Conservation (phyloP, 306 rosid genomes). For the Cercis canadensis region DNA sequence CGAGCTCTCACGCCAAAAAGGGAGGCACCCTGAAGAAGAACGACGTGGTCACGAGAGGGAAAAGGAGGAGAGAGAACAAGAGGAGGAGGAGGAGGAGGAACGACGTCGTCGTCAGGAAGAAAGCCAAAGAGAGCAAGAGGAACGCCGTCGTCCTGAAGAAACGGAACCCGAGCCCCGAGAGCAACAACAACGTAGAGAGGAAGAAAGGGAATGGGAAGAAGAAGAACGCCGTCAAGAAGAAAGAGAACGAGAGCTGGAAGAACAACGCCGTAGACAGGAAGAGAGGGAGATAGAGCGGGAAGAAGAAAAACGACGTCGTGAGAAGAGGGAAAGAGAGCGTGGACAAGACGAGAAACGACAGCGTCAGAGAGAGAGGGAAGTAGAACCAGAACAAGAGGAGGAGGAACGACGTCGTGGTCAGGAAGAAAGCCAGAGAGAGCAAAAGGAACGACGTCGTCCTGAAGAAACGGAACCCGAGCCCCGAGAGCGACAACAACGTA, state of each 20-base stretch:
- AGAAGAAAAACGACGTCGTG: background rate
- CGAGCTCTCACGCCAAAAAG: background rate
- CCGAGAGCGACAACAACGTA: background rate
- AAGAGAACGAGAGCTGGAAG: background rate
- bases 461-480: too few relatives aligned
- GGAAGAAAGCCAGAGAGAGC: background rate
- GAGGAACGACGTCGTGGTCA: background rate
- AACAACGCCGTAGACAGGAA: background rate
- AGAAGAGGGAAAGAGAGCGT: background rate
- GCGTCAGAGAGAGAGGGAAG: background rate
- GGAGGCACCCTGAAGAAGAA: background rate
- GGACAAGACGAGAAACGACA: background rate
- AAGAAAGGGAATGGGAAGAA: background rate
- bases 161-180: too few relatives aligned
- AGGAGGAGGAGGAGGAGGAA: background rate
- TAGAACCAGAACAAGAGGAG: background rate
- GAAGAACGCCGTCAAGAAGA: background rate
- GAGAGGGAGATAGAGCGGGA: background rate
- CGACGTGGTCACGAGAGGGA: background rate
- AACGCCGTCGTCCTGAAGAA: background rate
- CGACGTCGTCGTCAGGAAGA: background rate
- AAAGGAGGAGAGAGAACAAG: too few relatives aligned
- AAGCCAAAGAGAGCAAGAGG: background rate
- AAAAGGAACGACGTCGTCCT: background rate
- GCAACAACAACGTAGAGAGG: background rate